Evolutionary conservation across 2,329 filamentous ascomycete genomes (phyloP), one percentile per base, ranked within the genome.

Genomic region (Xylariaceae sp.): DNA sequence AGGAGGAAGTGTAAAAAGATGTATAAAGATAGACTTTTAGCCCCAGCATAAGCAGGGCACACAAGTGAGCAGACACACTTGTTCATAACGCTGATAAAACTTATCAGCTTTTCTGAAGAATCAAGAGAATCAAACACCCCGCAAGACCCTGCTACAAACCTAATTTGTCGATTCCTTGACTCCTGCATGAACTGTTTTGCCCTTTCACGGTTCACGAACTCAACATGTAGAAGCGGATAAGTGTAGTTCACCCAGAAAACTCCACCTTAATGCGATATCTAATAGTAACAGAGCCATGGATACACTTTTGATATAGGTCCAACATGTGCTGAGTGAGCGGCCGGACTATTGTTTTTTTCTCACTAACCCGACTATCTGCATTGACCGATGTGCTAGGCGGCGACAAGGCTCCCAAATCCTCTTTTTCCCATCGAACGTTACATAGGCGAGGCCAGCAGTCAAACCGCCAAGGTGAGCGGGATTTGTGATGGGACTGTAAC

Each of bases 401-500:
- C 58, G 53, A 7, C 53, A 37, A 7, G 53, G 53, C 16, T 39
- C 45, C 61, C 61, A 62, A n/a, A 63, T 20, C 4, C 35, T 49
- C 17, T 49, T 45, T 11, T 45, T 35, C 7, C 55, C 58, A 16
- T 54, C 50, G 16, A 53, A 58, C 22, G 54, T 45, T 8, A 50
- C 53, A 23, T 63, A 63, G 0, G 52, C 54, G 1, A 37, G 22
- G 7, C 60, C 60, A 5, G 55, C 3, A 4, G 46, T 54, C 2
- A 62, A 37, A 1, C 60, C 60, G 7, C 53, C 23, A 5, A 63
- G 49, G 44, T 61, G 60, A 3, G 52, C 49, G 5, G 40, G 55
- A 29, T 63, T 57, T 22, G 32, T 53, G 3, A 54, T 27, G 2
- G 19, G 6, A 1, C 57, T 1, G 12, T 22, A 51, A 2, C 50